phyloP scores from a whole-genome alignment of 495 filamentous ascomycete genomes.

The Aspergillus ellipticus region DNA sequence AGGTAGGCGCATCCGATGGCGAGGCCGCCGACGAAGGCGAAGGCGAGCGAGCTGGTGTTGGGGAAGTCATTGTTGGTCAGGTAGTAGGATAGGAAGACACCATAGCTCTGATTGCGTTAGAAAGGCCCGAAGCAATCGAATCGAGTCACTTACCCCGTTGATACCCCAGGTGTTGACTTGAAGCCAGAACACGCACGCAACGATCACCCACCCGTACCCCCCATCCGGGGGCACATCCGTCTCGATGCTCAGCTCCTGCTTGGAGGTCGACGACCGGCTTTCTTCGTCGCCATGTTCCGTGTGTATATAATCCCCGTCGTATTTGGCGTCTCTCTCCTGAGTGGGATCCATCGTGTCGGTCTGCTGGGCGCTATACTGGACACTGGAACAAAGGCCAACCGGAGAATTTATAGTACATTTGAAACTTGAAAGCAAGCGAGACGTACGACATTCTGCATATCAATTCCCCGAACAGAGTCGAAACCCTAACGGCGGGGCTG shows the following conservation, averaged over 20 bases:
- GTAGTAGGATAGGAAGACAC: conserved; percentile 65
- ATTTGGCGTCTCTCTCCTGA: background rate
- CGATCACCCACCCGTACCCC: conserved; percentile 59
- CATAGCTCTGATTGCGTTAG: conserved; percentile 45
- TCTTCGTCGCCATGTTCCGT: background rate
- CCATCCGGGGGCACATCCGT: conserved; percentile 41
- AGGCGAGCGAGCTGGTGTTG: conserved; percentile 50
- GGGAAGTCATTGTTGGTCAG: conserved; percentile 54
- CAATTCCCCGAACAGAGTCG: background rate
- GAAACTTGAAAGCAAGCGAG: background rate
- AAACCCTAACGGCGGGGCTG: conserved; percentile 1
- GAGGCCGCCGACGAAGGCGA: conserved; percentile 66
- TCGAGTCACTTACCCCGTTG: conserved; percentile 41
- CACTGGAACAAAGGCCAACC: background rate
- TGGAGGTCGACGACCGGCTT: background rate
- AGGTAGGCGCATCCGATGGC: conserved; percentile 59
- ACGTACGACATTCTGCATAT: conserved; percentile 2
- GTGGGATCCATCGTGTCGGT: background rate
- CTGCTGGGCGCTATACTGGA: background rate
- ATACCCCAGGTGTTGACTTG: conserved; percentile 62
- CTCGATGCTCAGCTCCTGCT: background rate
- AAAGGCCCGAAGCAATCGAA: background rate
- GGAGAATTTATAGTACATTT: conserved; percentile 1
- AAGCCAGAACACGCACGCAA: conserved; percentile 48
- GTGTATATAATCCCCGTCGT: background rate